Conservation (phyloP, 306 rosid genomes). For the Ammopiptanthus mongolicus region DNA sequence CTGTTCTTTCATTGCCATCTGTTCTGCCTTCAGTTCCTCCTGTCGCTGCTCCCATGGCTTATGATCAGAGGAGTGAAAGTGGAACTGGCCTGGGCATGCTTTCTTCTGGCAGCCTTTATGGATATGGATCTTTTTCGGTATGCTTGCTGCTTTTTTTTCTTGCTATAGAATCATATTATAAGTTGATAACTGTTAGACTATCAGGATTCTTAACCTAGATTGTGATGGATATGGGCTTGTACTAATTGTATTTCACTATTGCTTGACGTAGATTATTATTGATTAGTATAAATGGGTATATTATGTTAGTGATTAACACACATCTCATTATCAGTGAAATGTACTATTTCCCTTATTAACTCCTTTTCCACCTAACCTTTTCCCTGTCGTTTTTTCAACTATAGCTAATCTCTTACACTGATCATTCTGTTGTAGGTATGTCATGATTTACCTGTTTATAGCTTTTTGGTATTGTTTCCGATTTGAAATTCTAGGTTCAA, state of each 20-base stretch:
- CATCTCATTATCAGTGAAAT: not conserved
- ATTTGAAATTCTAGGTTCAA: constrained; percentile 4
- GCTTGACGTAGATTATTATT: not conserved
- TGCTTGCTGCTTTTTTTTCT: constrained; percentile 12
- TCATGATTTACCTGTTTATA: not conserved
- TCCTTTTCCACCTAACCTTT: not conserved
- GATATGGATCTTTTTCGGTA: constrained; percentile 91
- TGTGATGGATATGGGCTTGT: not conserved
- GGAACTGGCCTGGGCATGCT: constrained; percentile 70
- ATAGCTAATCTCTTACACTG: not conserved
- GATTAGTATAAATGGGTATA: not conserved
- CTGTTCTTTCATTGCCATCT: constrained; percentile 65
- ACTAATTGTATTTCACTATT: not conserved
- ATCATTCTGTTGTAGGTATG: not conserved
- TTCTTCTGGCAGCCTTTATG: constrained; percentile 71
- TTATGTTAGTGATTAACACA: not conserved
- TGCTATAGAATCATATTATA: not conserved
- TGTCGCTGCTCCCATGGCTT: constrained; percentile 62
- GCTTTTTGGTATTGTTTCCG: not conserved
- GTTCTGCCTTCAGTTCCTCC: constrained; percentile 68
- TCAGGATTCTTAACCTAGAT: not conserved
- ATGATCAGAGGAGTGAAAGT: constrained; percentile 85
- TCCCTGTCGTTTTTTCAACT: not conserved
- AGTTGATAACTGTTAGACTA: not conserved
- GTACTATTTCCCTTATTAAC: not conserved